Base-by-base conservation (phyloP, 768 basidiomycete species). In the Boletus huronensis region DNA sequence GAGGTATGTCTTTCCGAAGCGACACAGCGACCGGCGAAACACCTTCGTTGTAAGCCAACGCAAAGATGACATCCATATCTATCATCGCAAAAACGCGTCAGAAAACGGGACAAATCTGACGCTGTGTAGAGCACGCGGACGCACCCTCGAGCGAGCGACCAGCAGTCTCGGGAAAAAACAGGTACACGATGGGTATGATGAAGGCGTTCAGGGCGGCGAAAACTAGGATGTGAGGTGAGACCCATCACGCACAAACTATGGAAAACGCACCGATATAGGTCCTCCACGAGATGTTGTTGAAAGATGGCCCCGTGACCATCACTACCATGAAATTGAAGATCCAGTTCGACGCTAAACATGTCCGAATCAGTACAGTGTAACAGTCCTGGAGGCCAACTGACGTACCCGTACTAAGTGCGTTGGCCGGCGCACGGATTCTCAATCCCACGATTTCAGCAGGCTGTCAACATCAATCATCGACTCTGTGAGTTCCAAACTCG, bases 371-470 rank as follows among this genome's bases (percentile, higher is more conserved):
- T 9, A 21, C n/a, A 23, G 5, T 10, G 13, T 25, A 43, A 21
- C 19, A 17, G 5, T 13, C 38, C 19, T 17, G 2, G 3, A 17
- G 28, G 3, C 3, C 6, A 21, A 36, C 6, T 17, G 3, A 60
- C 61, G 23, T 17, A 71, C 69, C 80, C 1, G 84, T 85, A 36
- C 80, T 80, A 28, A 86, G 71, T 11, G 83, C 84, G 55, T 85
- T 85, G 13, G 84, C 84, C 0, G 83, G 81, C 6, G 81, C 84
- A 52, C 84, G 76, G 63, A 85, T 82, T 26, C 78, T 75, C 42
- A 86, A 67, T 11, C 82, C 81, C 23, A 82, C 82, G 23, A 86
- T 82, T 66, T 87, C 85, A 17, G 83, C 84, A 55, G 85, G 83
- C 78, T 85, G 53, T 16, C 46, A 34, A 32, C 1, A 10, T 8